Base-by-base conservation (phyloP, 805 yeast species). In the Candida tammaniensis region DNA sequence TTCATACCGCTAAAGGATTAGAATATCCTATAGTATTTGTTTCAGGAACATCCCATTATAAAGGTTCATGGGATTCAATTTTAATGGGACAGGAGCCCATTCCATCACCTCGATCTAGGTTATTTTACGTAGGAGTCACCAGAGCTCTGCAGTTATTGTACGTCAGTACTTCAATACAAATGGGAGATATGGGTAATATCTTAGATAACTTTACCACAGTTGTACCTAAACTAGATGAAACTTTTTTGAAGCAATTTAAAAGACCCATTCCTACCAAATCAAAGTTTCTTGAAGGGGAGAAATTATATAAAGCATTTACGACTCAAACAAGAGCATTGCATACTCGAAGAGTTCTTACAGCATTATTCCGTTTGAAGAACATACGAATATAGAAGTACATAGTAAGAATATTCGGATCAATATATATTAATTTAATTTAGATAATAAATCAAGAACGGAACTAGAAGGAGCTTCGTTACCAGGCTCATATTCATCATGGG, bases 1-100 rank as follows among this genome's bases (percentile, higher is more conserved):
- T 84, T 2, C 91, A 84, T 53, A 68, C 85, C 0, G 78, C 89
- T 1, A 84, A 84, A 46, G 91, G 93, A 0, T 53, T 82, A 4
- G 88, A 83, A 42, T 82, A 77, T 46, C 87, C 88, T 0, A 64
- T 81, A 9, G 86, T 80, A 1, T 82, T 82, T 52, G 11, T 35
- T 21, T 34, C 46, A 4, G 56, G 55, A 2, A 25, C 41, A 11
- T 35, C 47, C 14, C 35, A 36, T 17, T 32, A n/a, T 4, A 10
- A 23, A 4, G 42, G 30, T 18, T 44, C 33, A 24, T 50, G 49
- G 52, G 45, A 43, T 21, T 26, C 46, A 1, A 26, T 51, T 15
- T 19, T 47, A 6, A 25, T 21, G 1, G 36, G 39, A 4, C 19
- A 13, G 5, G 36, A 28, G 19, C 17, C 11, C 67, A 21, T 31